Evolutionary conservation across 2,329 filamentous ascomycete genomes (phyloP).

Genomic region (Aspergillus alliaceus): DNA sequence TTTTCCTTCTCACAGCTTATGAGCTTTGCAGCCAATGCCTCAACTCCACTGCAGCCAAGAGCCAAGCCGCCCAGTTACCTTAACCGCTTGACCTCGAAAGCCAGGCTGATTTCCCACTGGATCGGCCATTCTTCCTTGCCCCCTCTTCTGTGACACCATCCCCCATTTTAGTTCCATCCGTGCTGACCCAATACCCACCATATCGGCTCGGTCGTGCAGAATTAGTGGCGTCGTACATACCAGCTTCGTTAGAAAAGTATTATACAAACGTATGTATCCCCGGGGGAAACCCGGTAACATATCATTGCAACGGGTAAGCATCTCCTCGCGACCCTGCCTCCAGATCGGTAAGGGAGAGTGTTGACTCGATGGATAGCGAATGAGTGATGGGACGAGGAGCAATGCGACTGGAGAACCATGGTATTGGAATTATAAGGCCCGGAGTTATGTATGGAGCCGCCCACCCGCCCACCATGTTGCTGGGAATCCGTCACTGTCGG

Average conservation of each 20-base stretch:
- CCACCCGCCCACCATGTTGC: neutral
- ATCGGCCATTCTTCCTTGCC: conserved; percentile 9
- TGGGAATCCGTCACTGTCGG: neutral
- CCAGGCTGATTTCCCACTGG: conserved; percentile 4
- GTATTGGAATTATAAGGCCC: neutral
- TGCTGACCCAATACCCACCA: conserved; percentile 19
- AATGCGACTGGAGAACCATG: neutral
- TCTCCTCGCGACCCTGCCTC: neutral
- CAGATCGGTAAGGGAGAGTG: neutral
- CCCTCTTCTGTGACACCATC: conserved; percentile 5
- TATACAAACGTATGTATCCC: neutral
- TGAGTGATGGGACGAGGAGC: neutral
- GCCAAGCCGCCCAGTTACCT: conserved; percentile 6
- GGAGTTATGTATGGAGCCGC: neutral
- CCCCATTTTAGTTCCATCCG: conserved; percentile 9
- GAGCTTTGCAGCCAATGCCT: neutral
- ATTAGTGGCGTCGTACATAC: conserved; percentile 7
- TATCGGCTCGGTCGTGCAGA: conserved; percentile 19
- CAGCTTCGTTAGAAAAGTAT: neutral
- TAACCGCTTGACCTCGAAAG: conserved; percentile 9
- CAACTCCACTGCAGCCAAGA: conserved; percentile 1
- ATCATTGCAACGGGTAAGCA: neutral
- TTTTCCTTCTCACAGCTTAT: no score
- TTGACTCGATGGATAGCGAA: neutral
- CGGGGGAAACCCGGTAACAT: neutral